Evolutionary conservation across 177 flowering plant species (phyloP).

Genomic region (Vitis hybrid): DNA sequence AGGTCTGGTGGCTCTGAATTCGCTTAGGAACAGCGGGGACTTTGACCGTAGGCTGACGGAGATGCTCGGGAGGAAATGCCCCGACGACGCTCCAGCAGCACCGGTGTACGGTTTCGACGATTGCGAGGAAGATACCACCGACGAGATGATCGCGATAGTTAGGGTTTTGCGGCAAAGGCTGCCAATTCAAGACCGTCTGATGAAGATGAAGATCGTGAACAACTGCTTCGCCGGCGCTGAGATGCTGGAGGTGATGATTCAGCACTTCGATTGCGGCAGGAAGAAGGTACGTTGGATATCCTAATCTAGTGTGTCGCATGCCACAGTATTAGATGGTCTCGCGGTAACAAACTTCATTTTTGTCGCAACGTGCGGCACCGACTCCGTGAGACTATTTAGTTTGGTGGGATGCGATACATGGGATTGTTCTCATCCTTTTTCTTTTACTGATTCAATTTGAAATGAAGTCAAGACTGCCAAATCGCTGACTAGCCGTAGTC

Average conservation of each 20-base stretch:
- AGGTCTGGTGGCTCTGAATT: slow-evolving; percentile 80
- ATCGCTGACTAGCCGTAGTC: neutral
- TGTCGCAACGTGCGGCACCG: neutral
- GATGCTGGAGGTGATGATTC: slow-evolving; percentile 63
- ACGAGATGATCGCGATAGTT: slow-evolving; percentile 55
- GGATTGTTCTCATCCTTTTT: neutral
- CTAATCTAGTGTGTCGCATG: neutral
- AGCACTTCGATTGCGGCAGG: slow-evolving; percentile 68
- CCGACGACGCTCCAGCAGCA: slow-evolving; percentile 59
- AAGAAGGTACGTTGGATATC: slow-evolving; percentile 46
- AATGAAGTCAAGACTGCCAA: neutral
- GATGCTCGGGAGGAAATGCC: slow-evolving; percentile 51
- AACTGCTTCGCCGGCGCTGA: slow-evolving; percentile 82
- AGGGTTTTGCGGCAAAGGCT: slow-evolving; percentile 69
- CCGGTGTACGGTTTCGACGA: slow-evolving; percentile 91
- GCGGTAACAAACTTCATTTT: neutral
- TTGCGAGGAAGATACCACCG: slow-evolving; percentile 48
- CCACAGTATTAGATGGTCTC: neutral
- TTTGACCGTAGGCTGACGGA: slow-evolving; percentile 62
- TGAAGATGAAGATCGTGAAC: slow-evolving; percentile 81
- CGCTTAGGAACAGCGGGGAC: slow-evolving; percentile 75
- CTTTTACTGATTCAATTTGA: neutral
- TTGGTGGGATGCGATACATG: neutral
- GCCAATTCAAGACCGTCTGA: slow-evolving; percentile 83
- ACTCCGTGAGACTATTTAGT: neutral